These are phyloP conservation scores for Fusarium penzigii DNA, from an alignment of 2,329 filamentous ascomycete genomes.

Conservation along the genomic window DNA sequence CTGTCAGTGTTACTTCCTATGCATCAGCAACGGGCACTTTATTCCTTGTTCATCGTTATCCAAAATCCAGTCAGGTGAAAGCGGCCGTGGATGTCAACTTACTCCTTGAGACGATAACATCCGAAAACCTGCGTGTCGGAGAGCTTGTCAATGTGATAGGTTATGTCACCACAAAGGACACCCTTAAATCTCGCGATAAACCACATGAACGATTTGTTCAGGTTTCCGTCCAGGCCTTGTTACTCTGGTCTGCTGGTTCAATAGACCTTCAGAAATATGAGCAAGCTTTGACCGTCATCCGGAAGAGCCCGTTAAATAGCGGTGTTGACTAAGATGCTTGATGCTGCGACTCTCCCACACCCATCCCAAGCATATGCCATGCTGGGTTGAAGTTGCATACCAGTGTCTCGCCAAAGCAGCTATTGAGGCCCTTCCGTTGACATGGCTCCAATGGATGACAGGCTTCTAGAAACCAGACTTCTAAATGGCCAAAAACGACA, in stretches of 20 bases:
- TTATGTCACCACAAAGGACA: constrained; percentile 57
- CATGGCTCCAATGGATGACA: constrained; percentile 21
- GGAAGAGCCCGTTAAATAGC: neutral
- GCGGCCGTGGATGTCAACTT: constrained; percentile 72
- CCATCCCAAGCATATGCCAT: neutral
- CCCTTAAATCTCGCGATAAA: constrained; percentile 6
- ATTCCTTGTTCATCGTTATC: constrained; percentile 68
- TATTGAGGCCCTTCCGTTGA: constrained; percentile 14
- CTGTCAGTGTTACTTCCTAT: constrained; percentile 51
- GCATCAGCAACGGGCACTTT: constrained; percentile 59
- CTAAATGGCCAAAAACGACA: too few relatives aligned
- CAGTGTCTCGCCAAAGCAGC: constrained; percentile 6
- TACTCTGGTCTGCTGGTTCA: constrained; percentile 76
- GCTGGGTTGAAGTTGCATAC: constrained; percentile 7
- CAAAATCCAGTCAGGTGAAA: constrained; percentile 44
- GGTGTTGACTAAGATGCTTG: neutral
- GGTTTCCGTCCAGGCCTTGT: constrained; percentile 68
- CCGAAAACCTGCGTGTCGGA: constrained; percentile 68
- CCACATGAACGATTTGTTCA: constrained; percentile 14
- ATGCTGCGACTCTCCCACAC: neutral
- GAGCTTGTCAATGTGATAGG: constrained; percentile 89
- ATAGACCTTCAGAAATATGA: constrained; percentile 74
- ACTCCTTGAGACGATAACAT: constrained; percentile 64
- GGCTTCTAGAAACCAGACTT: neutral
- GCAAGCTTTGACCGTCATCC: constrained; percentile 43